These are phyloP conservation scores for Exophiala spinifera DNA, from an alignment of 2,329 filamentous ascomycete genomes.

Conservation along the genomic window DNA sequence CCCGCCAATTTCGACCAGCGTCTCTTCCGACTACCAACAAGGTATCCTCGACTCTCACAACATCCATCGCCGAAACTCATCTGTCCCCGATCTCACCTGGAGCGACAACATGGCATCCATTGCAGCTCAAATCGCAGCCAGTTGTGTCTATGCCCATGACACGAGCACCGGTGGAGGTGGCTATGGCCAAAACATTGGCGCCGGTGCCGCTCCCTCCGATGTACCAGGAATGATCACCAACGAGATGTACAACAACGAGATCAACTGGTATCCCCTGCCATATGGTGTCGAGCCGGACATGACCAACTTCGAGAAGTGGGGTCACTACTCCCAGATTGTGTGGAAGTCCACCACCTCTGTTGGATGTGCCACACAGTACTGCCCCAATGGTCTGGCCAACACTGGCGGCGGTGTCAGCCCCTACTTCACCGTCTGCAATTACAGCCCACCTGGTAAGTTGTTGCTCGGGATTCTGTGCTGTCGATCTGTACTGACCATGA, in stretches of 20 bases:
- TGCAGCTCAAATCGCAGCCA: constrained; percentile 61
- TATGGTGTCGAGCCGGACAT: constrained; percentile 64
- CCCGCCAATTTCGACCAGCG: constrained; percentile 5
- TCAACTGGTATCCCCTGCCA: constrained; percentile 50
- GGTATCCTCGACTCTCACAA: constrained; percentile 71
- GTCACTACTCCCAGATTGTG: constrained; percentile 73
- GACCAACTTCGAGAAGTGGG: constrained; percentile 63
- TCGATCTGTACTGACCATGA: constrained; percentile 30
- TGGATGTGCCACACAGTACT: constrained; percentile 58
- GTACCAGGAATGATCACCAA: constrained; percentile 70
- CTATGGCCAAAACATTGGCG: constrained; percentile 92
- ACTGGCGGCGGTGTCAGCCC: constrained; percentile 44
- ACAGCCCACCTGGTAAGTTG: constrained; percentile 66
- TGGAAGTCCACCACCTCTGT: constrained; percentile 63
- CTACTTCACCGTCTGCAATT: constrained; percentile 89
- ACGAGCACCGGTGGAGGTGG: constrained; percentile 65
- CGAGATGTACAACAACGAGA: constrained; percentile 85
- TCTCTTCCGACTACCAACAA: constrained; percentile 34
- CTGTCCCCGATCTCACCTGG: constrained; percentile 64
- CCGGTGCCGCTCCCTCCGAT: constrained; percentile 55
- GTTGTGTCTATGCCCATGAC: constrained; percentile 72
- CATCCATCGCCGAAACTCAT: constrained; percentile 79
- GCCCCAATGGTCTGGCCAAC: constrained; percentile 41
- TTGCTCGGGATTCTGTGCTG: not conserved
- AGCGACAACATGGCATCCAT: constrained; percentile 60